Evolutionary conservation across 768 basidiomycete genomes (phyloP).

Genomic region (Amanita exitialis): DNA sequence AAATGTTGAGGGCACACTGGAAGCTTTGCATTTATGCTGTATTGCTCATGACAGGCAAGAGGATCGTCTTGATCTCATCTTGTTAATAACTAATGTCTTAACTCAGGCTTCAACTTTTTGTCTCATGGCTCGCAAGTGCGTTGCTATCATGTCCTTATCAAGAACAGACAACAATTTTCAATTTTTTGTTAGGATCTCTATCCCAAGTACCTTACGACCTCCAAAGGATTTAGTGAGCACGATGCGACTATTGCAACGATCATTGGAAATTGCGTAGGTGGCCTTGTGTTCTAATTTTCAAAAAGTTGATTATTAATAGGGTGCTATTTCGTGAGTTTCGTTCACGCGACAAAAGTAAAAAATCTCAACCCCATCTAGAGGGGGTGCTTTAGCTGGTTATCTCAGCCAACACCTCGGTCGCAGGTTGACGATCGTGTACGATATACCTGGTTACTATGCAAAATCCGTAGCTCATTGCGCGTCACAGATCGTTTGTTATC

Average conservation of each 20-base stretch:
- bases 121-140: constrained; percentile 61
- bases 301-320: constrained; percentile 14
- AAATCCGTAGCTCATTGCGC: neutral
- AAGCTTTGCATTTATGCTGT: constrained; percentile 74
- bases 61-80: neutral
- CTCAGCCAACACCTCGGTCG: constrained; percentile 72
- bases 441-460: neutral
- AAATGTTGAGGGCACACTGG: constrained; percentile 82
- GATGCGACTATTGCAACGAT: constrained; percentile 69
- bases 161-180: neutral
- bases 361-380: constrained; percentile 21
- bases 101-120: constrained; percentile 63
- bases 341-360: neutral
- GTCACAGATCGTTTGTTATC: constrained; percentile 39
- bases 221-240: constrained; percentile 50
- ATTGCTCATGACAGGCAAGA: constrained; percentile 60
- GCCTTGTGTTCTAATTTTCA: neutral
- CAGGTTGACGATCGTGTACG: constrained; percentile 66
- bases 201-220: constrained; percentile 59
- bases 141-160: neutral
- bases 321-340: constrained; percentile 24
- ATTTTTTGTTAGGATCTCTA: constrained; percentile 56
- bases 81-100: neutral
- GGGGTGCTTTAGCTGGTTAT: constrained; percentile 66
- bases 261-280: constrained; percentile 57